Base-by-base conservation (phyloP, 1,284 basidiomycete species). In the Xanthoconium separans region DNA sequence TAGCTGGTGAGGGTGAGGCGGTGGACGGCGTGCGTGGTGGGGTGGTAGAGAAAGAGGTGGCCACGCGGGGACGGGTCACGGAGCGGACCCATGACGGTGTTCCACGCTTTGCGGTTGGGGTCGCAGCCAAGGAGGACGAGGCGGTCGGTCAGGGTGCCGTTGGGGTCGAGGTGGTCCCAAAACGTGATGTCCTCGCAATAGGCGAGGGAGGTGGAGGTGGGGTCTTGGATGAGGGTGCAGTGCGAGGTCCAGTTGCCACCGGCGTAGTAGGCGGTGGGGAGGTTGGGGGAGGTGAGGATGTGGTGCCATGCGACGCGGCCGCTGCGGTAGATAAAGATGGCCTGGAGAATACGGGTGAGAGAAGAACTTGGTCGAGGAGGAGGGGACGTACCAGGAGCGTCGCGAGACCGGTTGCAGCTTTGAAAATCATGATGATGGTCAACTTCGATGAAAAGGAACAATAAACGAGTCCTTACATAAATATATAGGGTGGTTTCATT, bases 21-120 rank as follows among this genome's bases (percentile, higher is more conserved):
- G 12, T 61, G 60, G 15, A 64, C 54, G 20, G 52, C 44, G 22
- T 54, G 44, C 9, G 53, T 58, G 12, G 27, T 30, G 27, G 60
- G 58, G 15, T 64, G 61, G 57, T 77, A 74, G 0, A 78, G 51
- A 73, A 80, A 84, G 18, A 84, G 65, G 10, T 72, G 65, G 0
- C 79, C 83, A n/a, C 64, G 74, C 16, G 80, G 79, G 20, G 67
- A 61, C 5, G 83, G 81, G 56, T 83, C 69, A 4, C 60, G 63
- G 53, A 86, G 62, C 6, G 84, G 84, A 0, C 84, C 84, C 80
- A 85, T 83, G 52, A 86, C 82, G 10, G 83, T 85, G 63, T 86
- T 86, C 84, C 84, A 86, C 43, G 73, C 66, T 49, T 73, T 73
- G 0, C 83, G 72, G 44, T 74, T 75, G 2, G 77, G 73, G 61